These are phyloP conservation scores for Gliomastix tumulicola DNA, from an alignment of 2,329 filamentous ascomycete species.

Conservation along the genomic window DNA sequence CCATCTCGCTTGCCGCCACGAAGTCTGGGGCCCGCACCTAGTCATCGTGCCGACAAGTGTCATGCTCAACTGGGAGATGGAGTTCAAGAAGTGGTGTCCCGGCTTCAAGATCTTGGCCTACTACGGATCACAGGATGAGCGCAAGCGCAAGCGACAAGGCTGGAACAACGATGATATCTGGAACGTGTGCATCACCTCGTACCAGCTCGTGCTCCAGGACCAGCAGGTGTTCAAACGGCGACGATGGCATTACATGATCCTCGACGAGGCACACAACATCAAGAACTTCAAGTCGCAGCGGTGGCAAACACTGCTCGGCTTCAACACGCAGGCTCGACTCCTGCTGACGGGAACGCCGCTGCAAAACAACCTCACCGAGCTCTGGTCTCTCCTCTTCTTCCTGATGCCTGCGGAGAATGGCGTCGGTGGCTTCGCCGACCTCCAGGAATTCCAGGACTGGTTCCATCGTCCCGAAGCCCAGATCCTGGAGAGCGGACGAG, in stretches of 20 bases:
- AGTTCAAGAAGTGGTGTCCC: conserved; percentile 98
- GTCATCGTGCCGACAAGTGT: conserved; percentile 97
- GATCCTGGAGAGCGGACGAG: conserved; percentile 88
- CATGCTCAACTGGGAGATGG: conserved; percentile 99
- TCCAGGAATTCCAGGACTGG: conserved; percentile 96
- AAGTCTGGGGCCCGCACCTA: conserved; percentile 92
- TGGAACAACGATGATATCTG: conserved; percentile 92
- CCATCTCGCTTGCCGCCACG: conserved; percentile 82
- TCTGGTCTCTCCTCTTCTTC: conserved; percentile 97
- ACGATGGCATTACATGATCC: conserved; percentile 95
- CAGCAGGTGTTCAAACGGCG: conserved; percentile 88
- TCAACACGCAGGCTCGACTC: conserved; percentile 83
- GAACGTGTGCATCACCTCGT: conserved; percentile 97
- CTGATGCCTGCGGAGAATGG: conserved; percentile 87
- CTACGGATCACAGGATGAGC: conserved; percentile 89
- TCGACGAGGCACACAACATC: conserved; percentile 98
- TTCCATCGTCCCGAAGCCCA: conserved; percentile 93
- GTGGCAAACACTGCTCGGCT: conserved; percentile 91
- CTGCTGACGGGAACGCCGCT: conserved; percentile 90
- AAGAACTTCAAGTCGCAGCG: conserved; percentile 98
- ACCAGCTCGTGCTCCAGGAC: conserved; percentile 92
- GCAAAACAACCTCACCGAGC: conserved; percentile 92
- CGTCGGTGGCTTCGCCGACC: conserved; percentile 82
- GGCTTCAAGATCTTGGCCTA: conserved; percentile 98
- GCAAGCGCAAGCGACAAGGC: conserved; percentile 81